Evolutionary conservation across 179 eudicot species (phyloP).

Genomic region (Beta corolliflora): DNA sequence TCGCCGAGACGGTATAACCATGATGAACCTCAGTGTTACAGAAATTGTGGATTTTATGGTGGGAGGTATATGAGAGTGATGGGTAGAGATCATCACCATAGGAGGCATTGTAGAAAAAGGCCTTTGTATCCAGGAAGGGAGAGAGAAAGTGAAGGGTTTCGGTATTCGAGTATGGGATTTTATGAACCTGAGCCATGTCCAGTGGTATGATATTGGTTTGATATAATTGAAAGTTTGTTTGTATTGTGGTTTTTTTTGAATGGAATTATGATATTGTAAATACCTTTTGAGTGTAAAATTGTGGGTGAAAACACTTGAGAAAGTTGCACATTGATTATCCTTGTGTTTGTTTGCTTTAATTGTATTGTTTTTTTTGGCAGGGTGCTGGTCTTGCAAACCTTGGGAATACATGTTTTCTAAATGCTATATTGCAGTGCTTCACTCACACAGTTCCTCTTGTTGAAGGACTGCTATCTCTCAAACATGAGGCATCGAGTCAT

Average conservation of each 20-base stretch:
- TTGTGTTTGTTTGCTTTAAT: background rate
- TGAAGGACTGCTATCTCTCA: constrained; percentile 48
- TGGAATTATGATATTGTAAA: background rate
- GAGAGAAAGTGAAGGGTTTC: background rate
- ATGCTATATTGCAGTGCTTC: constrained; percentile 82
- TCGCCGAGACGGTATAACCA: background rate
- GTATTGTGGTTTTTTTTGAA: background rate
- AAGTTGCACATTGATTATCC: background rate
- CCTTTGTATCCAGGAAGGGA: background rate
- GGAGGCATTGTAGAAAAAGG: background rate
- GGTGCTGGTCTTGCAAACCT: constrained; percentile 80
- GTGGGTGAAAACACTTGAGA: background rate
- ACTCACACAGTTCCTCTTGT: constrained; percentile 80
- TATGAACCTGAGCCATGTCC: constrained; percentile 30
- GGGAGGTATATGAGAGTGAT: background rate
- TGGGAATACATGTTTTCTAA: constrained; percentile 92
- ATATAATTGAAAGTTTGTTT: background rate
- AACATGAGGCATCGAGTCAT: constrained; percentile 43
- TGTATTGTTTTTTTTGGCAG: constrained; percentile 37
- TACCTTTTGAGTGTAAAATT: background rate
- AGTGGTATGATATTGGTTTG: constrained; percentile 41
- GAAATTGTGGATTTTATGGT: background rate
- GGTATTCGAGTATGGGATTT: background rate
- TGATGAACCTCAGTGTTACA: background rate
- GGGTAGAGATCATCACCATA: background rate